Evolutionary conservation across 2,329 filamentous ascomycete species (phyloP).

Genomic region (Fusarium albidum): DNA sequence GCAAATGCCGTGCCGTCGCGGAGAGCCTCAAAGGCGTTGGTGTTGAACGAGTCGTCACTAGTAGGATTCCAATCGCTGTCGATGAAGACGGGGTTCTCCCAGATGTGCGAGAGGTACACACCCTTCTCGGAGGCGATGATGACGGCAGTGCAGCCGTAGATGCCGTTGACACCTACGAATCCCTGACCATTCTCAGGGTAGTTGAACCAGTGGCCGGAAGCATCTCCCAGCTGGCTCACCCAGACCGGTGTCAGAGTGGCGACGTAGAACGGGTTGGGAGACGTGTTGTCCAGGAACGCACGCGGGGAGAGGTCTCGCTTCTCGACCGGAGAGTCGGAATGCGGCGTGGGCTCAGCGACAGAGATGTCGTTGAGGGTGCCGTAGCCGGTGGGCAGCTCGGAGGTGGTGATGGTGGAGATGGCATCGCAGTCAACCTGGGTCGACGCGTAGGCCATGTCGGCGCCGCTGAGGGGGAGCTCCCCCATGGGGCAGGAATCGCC

Average conservation of each 20-base stretch:
- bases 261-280: constrained; percentile 25
- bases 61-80: constrained; percentile 1
- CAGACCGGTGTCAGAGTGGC: constrained; percentile 2
- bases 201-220: constrained; percentile 20
- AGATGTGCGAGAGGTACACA: constrained; percentile 34
- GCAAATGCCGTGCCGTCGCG: constrained; percentile 12
- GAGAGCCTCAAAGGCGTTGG: constrained; percentile 13
- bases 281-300: constrained; percentile 8
- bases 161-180: constrained; percentile 29
- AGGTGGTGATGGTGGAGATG: constrained; percentile 19
- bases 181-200: constrained; percentile 4
- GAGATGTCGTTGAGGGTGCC: constrained; percentile 6
- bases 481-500: constrained; percentile 22
- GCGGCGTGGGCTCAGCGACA: constrained; percentile 9
- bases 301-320: constrained; percentile 10
- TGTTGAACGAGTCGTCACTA: constrained; percentile 7
- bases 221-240: constrained; percentile 23
- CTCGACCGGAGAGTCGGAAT: not conserved
- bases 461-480: constrained; percentile 9
- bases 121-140: constrained; percentile 28
- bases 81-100: constrained; percentile 33
- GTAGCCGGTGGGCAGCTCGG: constrained; percentile 12
- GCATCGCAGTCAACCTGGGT: constrained; percentile 13
- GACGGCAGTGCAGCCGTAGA: constrained; percentile 34
- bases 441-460: constrained; percentile 3